Evolutionary conservation across 2,329 filamentous ascomycete genomes (phyloP), one percentile per base, ranked within the genome.

Genomic region (Fusarium nurragi): DNA sequence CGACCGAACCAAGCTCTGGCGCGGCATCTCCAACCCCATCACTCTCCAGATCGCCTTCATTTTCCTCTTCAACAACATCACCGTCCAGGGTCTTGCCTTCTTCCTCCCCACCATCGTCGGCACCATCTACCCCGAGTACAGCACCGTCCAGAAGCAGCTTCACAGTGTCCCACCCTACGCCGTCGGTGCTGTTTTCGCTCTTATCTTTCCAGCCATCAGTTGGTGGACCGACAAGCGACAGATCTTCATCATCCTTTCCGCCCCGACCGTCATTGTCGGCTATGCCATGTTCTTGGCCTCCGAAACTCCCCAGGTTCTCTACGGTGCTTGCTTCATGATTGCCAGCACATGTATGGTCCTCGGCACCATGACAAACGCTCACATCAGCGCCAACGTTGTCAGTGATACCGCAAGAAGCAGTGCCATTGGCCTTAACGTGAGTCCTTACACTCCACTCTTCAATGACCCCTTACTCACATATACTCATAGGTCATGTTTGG

Each of bases 11-110:
- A 90, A 90, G 75, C 79, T 83, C 1, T 57, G 85, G n/a, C 80
- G 80, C 7, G 88, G 88, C 8, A 84, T 90, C 50, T 79, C 86
- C 74, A 84, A 79, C 65, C 88, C 88, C 0, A 80, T 88, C 19
- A 86, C 85, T 0, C 61, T 90, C 0, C 74, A 75, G 4, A 87
- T 83, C 0, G 75, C 84, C 0, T 78, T 85, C 58, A 84, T 89
- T 69, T 89, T 89, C 77, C 77, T 88, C 8, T 80, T 89, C 55
- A 79, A 88, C 78, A 90, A 89, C 74, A 83, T 90, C 68, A 90
- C 88, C 0, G 88, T 90, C 6, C 86, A 89, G 69, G 87, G 87
- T 7, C 79, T 90, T 2, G 86, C 84, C 18, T 90, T 90, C 79
- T 90, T 90, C 74, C 78, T 83, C 0, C 88, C 88, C 0, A 89